These are phyloP conservation scores for Chlorella sp. DNA, from an alignment of 139 green algal genomes.

Conservation along the genomic window DNA sequence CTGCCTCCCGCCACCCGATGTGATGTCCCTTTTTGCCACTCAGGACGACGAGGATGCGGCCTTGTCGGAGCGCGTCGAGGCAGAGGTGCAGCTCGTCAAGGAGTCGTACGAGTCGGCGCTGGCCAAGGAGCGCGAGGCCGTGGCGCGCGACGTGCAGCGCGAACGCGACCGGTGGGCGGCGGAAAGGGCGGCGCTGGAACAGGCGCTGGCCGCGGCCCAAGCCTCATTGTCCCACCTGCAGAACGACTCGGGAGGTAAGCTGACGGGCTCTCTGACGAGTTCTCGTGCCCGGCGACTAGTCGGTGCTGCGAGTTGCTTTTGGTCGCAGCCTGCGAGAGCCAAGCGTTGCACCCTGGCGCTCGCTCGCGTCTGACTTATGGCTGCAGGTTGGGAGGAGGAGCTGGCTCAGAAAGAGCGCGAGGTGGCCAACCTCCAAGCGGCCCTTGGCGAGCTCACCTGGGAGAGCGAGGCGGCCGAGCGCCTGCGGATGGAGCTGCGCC, in stretches of 20 bases:
- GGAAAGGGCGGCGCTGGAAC: not conserved
- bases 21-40: too few species aligned
- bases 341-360: too few species aligned
- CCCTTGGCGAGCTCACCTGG: constrained; percentile 52
- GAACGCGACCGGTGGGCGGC: not conserved
- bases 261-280: too few species aligned
- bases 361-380: too few species aligned
- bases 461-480: constrained; percentile 47
- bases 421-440: constrained; percentile 43
- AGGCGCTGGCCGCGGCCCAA: too few species aligned
- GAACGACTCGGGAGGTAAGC: too few species aligned
- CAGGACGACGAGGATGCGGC: not conserved
- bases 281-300: too few species aligned
- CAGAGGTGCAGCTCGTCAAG: constrained; percentile 12
- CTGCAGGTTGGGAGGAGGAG: constrained; percentile 30
- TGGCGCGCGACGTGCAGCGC: not conserved
- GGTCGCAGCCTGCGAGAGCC: too few species aligned
- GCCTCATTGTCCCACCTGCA: too few species aligned
- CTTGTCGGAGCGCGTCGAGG: not conserved
- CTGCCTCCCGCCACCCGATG: too few species aligned
- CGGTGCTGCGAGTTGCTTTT: too few species aligned
- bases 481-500: constrained; percentile 24
- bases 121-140: not conserved
- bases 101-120: not conserved
- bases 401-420: constrained; percentile 37